Base-by-base conservation (phyloP, 225 moss, liverwort and hornwort species). In the Takakia lepidozioides region DNA sequence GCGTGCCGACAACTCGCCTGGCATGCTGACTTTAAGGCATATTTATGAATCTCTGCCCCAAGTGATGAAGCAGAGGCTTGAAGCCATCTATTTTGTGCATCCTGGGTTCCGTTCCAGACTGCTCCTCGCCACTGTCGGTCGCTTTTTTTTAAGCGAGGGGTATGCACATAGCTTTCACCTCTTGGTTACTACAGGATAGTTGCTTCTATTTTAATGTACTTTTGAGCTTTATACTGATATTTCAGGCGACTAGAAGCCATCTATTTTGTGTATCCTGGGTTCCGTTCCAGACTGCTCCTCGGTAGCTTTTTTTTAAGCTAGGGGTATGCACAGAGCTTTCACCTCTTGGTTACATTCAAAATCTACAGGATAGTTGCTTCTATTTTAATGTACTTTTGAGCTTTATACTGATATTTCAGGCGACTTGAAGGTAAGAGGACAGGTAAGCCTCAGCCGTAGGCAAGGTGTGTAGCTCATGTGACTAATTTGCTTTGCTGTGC, bases 121-220 rank as follows among this genome's bases (percentile, higher is more conserved):
- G 55, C 17, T 89, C 16, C 74, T 95, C 29, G 86, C 86, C 21
- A 87, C 84, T 10, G 29, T 89, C 19, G 86, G 93, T 10, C 74
- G 86, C 13, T 64, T 82, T 39, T 82, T 84, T 67, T 51, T 95
- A 29, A 84, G 84, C 39, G 86, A 82, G 56, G 86, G 93, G 93
- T 90, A 80, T 47, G 57, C n/a, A n/a, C n/a, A n/a, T n/a, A 1
- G 2, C 46, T 47, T 20, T 1, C 19, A 23, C 15, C 13, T 10
- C 45, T 10, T 5, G 45, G 8, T 2, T 8, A 25, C 45, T 46
- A 20, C 20, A 24, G 38, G 15, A 38, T 17, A 38, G 1, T 14
- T 14, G 14, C 17, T 17, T 38, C 17, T 14, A 17, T 17, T 38
- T 38, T 17, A 17, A 14, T 1, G 14, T 17, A n/a, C n/a, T n/a